These are phyloP conservation scores for Eimeria falciformis DNA, from an alignment of 169 alveolate species.

Conservation along the genomic window DNA sequence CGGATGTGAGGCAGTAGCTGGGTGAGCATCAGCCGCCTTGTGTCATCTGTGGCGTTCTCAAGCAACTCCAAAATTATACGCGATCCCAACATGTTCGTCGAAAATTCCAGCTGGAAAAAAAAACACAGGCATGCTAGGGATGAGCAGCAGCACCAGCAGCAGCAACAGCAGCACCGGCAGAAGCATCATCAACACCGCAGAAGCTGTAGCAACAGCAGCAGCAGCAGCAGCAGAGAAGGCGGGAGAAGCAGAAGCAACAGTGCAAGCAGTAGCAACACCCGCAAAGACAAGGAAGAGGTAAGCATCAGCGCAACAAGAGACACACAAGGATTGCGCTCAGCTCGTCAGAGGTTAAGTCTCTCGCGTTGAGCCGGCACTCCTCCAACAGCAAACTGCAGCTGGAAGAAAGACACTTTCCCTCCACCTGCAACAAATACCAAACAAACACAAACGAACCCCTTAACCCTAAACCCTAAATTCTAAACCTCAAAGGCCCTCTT, in stretches of 20 bases:
- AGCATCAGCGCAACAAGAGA: background rate
- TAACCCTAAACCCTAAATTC: background rate
- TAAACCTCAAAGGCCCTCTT: constrained; percentile 1
- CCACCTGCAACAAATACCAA: background rate
- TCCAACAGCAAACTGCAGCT: constrained; percentile 47
- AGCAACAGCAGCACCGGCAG: background rate
- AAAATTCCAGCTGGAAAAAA: constrained; percentile 54
- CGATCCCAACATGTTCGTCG: constrained; percentile 44
- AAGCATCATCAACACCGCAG: constrained; percentile 12
- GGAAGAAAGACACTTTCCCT: constrained; percentile 30
- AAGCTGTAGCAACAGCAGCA: background rate
- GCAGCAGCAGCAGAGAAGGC: background rate
- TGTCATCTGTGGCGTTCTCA: constrained; percentile 37
- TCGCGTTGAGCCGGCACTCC: constrained; percentile 32
- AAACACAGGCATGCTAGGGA: background rate
- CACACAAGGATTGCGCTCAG: constrained; percentile 37
- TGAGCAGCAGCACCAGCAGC: background rate
- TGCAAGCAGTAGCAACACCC: background rate
- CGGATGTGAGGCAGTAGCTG: constrained; percentile 71
- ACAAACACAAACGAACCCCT: background rate
- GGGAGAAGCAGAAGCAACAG: background rate
- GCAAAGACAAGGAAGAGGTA: constrained; percentile 9
- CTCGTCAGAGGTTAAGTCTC: constrained; percentile 30
- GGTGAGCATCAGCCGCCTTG: constrained; percentile 50
- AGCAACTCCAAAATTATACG: constrained; percentile 19